Evolutionary conservation across 2,329 filamentous ascomycete species (phyloP).

Genomic region (Fusarium euwallaceae): DNA sequence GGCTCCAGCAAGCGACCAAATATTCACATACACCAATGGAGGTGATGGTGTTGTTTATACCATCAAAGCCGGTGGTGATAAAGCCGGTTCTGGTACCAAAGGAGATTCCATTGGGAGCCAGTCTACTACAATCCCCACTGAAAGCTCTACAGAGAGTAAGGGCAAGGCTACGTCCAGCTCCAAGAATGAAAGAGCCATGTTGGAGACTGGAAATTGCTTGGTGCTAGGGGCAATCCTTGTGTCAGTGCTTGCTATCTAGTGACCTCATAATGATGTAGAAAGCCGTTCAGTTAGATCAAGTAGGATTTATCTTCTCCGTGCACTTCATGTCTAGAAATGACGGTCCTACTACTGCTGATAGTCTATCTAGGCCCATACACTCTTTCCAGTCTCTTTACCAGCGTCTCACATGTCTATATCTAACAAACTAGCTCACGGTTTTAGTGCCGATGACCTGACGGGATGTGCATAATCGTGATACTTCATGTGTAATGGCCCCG

Average conservation of each 20-base stretch:
- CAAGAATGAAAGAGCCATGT: not conserved
- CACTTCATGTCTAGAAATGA: not conserved
- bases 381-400: not conserved
- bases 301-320: not conserved
- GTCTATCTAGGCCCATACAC: not conserved
- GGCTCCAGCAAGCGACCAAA: not conserved
- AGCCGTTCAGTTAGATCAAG: not conserved
- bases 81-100: not conserved
- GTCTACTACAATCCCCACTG: not conserved
- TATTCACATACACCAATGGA: not conserved
- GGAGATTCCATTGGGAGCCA: not conserved
- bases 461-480: too few relatives aligned
- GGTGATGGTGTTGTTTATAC: not conserved
- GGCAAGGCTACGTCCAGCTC: not conserved
- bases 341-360: not conserved
- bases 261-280: not conserved
- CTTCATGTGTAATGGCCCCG: too few relatives aligned
- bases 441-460: not conserved
- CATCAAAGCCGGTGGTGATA: not conserved
- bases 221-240: not conserved
- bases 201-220: not conserved
- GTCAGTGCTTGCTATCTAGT: not conserved
- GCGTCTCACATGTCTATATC: not conserved
- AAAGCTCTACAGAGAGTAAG: not conserved
- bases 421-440: not conserved